Base-by-base conservation (phyloP, 179 eudicot genomes). In the Silene coronaria region DNA sequence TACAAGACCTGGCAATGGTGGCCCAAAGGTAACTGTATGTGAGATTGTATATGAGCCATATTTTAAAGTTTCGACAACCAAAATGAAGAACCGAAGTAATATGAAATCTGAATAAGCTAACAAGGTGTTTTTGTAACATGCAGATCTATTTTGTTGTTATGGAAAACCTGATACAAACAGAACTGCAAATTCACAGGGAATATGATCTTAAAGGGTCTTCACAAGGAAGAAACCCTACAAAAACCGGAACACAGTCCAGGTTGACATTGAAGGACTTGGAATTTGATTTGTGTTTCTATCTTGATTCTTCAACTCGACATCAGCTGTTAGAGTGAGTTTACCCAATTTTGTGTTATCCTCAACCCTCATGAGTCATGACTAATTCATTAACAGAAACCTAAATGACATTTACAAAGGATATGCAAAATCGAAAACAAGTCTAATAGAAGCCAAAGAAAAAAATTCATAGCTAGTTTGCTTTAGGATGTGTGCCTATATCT, bases 151-250 rank as follows among this genome's bases (percentile, higher is more conserved):
- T 88, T 81, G 85, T 88, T 32, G 91, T 88, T 13, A 86, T 88
- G 87, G 89, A 78, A 22, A 88, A 88, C 70, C 55, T 86, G n/a
- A 69, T 86, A 23, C 84, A 71, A 63, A 67, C 88, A 26, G 86
- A 88, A 21, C 58, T 78, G 34, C 78, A 75, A 14, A 70, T 88
- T 42, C 86, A 88, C 76, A 86, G 71, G 78, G 75, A 73, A 21
- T 88, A 77, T 81, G 91, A 88, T 78, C 84, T 88, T 19, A 88
- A 88, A 84, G 89, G 91, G 66, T 82, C 91, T 11, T 75, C 89
- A 59, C 87, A 86, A 76, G 87, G 91, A 67, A 79, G 91, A 79
- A 77, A 74, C 71, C 73, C 79, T 11, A 78, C 77, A 53, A 86
- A 75, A 83, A 8, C 46, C 28, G 80, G 70, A 71, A 48, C 62